Evolutionary conservation across 768 basidiomycete species (phyloP), one percentile per base, ranked within the genome.

Genomic region (Rhizopogon vesiculosus): DNA sequence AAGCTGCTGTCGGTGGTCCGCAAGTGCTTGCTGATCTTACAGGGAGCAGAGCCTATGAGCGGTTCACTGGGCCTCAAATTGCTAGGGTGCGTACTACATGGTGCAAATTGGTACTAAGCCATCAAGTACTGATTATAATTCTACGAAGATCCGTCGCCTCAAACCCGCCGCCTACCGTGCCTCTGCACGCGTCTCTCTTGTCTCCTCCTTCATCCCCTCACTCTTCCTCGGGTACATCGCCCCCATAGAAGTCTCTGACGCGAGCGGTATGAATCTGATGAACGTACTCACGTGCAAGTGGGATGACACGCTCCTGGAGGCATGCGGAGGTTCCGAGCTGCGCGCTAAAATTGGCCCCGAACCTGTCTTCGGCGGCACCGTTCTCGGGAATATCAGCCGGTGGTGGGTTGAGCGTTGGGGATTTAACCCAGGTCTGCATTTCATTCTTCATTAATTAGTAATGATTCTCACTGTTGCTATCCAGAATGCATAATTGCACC

Each of bases 201-300:
- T 93, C 7, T 91, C 89, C 12, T 91, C 88, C 16, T 93, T 91
- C 73, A 74, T 93, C 56, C 80, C 90, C 4, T 92, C 91, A 0
- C 68, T 96, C n/a, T 86, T 94, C 66, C 75, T 92, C 46, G 89
- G 90, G 3, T 70, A 72, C 48, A 80, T 93, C 59, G 87, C 87
- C 9, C 88, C 90, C 0, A 86, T 92, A 51, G 93, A 95, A 62
- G 82, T 87, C n/a, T 85, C 86, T 25, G 93, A 94, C 69, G 91
- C 90, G 2, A 91, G 89, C 65, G 93, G 93, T 0, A 93, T 91
- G 90, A 93, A 93, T 66, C 72, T 93, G 29, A 93, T 90, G 87
- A 76, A 90, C 58, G 81, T 93, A 51, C 70, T 85, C 31, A 80
- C 82, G 1, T 80, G 81, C 67, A 83, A 83, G 67, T 94, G 91